phyloP scores from a whole-genome alignment of 345 rosid species.

The Hibiscus trionum region DNA sequence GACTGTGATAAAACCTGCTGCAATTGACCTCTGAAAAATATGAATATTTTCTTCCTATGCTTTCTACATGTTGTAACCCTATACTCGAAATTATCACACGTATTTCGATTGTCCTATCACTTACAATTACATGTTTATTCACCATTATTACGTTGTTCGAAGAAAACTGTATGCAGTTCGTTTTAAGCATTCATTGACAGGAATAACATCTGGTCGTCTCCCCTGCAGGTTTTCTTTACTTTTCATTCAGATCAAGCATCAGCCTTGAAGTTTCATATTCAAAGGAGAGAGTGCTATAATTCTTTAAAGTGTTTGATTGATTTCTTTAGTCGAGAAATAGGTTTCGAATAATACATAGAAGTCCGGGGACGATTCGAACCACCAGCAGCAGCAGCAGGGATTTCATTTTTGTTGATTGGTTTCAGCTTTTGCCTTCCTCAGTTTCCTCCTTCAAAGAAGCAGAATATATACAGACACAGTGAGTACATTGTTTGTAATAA shows the following conservation, averaged over 20 bases:
- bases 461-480: not conserved
- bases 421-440: not conserved
- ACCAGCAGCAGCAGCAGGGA: not conserved
- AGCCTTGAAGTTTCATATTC: constrained; percentile 1
- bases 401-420: not conserved
- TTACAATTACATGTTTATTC: not conserved
- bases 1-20: not conserved
- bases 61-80: not conserved
- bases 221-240: constrained; percentile 19
- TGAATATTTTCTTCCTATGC: not conserved
- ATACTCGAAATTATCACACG: not conserved
- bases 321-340: not conserved
- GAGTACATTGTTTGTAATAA: not conserved
- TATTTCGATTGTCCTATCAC: not conserved
- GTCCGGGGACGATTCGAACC: not conserved
- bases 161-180: not conserved
- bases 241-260: constrained; percentile 5
- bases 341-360: not conserved
- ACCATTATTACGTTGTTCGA: not conserved
- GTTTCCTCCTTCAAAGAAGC: not conserved
- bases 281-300: not conserved
- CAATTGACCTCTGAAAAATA: not conserved
- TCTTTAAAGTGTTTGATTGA: not conserved
- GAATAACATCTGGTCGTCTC: constrained; percentile 7
- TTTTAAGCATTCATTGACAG: not conserved